Conservation (phyloP, 345 rosid genomes). For the Physaria fendleri region DNA sequence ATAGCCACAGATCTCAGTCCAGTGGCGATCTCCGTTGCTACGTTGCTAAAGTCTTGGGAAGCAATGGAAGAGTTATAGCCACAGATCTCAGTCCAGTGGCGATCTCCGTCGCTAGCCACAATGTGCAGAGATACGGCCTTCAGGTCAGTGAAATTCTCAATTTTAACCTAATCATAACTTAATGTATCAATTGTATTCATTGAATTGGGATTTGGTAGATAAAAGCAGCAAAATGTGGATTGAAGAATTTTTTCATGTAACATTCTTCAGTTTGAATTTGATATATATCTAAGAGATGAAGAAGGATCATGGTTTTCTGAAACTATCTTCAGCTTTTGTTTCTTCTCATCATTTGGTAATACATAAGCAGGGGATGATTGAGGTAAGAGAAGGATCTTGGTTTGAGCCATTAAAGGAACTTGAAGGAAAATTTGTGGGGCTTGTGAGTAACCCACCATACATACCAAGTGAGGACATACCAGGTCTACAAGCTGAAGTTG, state of each 20-base stretch:
- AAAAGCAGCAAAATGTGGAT: not conserved
- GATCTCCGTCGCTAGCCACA: conserved; percentile 49
- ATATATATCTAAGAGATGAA: conserved; percentile 25
- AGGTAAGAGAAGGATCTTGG: conserved; percentile 79
- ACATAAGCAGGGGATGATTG: conserved; percentile 45
- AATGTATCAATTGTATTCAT: not conserved
- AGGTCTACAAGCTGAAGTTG: conserved; percentile 83
- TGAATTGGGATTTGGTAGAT: not conserved
- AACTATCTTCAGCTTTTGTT: not conserved
- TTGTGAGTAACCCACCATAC: conserved; percentile 90
- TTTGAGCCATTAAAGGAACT: conserved; percentile 62
- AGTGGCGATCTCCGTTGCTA: no score
- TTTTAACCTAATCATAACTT: not conserved
- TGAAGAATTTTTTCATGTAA: not conserved
- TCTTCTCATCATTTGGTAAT: not conserved
- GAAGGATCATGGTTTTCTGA: conserved; percentile 52
- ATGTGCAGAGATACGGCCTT: conserved; percentile 60
- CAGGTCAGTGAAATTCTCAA: conserved; percentile 40
- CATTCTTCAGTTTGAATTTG: not conserved
- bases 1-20: conserved; percentile 76
- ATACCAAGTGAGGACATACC: conserved; percentile 62
- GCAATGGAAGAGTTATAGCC: conserved; percentile 53
- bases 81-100: conserved; percentile 73
- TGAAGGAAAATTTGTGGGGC: conserved; percentile 62
- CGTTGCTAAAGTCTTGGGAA: conserved; percentile 41